Evolutionary conservation across 140 eudicot species (phyloP).

Genomic region (Erigeron philadelphicus): DNA sequence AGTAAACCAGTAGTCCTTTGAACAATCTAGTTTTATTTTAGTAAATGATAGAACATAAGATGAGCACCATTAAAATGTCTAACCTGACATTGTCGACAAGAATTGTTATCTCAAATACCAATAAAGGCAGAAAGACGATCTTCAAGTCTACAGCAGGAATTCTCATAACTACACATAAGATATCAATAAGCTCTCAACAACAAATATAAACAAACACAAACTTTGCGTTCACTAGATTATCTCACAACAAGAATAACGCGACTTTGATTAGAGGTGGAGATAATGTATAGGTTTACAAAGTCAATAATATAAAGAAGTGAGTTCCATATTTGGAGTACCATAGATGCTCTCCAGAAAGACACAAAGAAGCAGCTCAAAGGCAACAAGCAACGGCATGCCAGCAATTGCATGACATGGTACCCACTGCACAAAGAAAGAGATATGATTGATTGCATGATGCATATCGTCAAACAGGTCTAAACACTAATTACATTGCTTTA

Average conservation of each 20-base stretch:
- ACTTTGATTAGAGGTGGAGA: background rate
- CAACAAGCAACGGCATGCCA: constrained; percentile 78
- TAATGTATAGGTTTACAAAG: constrained; percentile 8
- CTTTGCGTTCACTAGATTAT: constrained; percentile 17
- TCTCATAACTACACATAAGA: constrained; percentile 18
- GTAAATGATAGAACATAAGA: constrained; percentile 9
- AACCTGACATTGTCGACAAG: constrained; percentile 82
- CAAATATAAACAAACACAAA: background rate
- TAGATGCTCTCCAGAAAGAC: constrained; percentile 56
- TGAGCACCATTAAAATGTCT: background rate
- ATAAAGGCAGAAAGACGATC: constrained; percentile 75
- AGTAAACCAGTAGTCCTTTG: background rate
- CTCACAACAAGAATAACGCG: constrained; percentile 8
- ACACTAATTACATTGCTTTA: background rate
- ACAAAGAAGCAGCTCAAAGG: constrained; percentile 90
- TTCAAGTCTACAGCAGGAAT: constrained; percentile 65
- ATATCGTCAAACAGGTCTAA: constrained; percentile 10
- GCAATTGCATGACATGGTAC: constrained; percentile 79
- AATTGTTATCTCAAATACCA: constrained; percentile 64
- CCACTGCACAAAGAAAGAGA: constrained; percentile 66
- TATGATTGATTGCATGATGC: constrained; percentile 11
- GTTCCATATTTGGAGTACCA: constrained; percentile 37
- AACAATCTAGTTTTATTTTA: background rate
- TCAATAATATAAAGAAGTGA: constrained; percentile 2
- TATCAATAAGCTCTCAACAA: constrained; percentile 5